Base-by-base conservation (phyloP, 371 early-diverging fungal genomes). In the Mucor mucedo region DNA sequence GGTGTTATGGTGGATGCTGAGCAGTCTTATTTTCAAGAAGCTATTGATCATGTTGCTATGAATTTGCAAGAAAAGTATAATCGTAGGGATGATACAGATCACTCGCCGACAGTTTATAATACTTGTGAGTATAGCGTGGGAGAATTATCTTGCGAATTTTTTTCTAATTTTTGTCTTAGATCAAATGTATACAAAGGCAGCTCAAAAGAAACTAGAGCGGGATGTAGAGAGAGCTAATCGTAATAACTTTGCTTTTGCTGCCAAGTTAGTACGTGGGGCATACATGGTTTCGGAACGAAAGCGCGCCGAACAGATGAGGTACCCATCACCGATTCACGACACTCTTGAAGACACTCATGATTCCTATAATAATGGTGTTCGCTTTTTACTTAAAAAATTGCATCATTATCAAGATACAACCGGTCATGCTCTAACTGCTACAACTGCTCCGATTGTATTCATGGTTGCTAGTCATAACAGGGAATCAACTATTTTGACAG, bases 381-480 rank as follows among this genome's bases (percentile, higher is more conserved):
- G 81, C 27, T 86, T 88, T 63, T 76, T 96, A 70, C 63, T 95
- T 42, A 70, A 75, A 44, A 82, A 84, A 63, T 71, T 90, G 41
- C 60, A 65, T 9, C 68, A 69, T 27, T 71, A 70, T 44, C 77
- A 69, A 59, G 60, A 66, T 0, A 48, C 47, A 0, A 71, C 70
- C 2, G 67, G 66, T 16, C 60, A 71, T 35, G 35, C 75, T 7
- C 55, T 83, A 54, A 68, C 77, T 13, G 57, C 76, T 11, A 63
- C 70, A 14, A 75, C 60, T 3, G 66, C 80, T 2, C 89, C 90
- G 9, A 78, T 86, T 52, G 76, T 89, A 16, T 85, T 95, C 69
- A 89, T 93, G 71, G 89, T 96, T 9, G 98, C 97, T 28, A 90
- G 91, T 2, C 98, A 98, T 78, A 98, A 98, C 84, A 78, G 85